Evolutionary conservation across 1,284 basidiomycete genomes (phyloP).

Genomic region (Phellinidium pouzarii): DNA sequence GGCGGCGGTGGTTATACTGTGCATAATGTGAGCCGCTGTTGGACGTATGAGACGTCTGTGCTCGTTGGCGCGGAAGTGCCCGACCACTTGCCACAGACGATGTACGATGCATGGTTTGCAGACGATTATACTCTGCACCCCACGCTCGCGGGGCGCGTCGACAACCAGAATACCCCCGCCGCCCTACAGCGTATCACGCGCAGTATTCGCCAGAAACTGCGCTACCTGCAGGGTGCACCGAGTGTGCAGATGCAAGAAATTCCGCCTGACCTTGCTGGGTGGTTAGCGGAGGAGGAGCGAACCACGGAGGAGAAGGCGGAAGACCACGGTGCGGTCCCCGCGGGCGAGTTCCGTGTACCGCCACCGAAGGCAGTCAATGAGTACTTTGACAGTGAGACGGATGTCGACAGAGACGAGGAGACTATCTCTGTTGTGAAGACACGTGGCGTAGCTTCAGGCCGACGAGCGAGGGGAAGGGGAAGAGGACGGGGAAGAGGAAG

Average conservation of each 20-base stretch:
- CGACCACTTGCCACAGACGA: constrained; percentile 81
- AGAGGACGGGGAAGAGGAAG: constrained; percentile 28
- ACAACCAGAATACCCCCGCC: constrained; percentile 85
- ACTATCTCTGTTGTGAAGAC: not conserved
- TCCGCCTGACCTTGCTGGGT: constrained; percentile 83
- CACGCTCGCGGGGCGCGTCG: constrained; percentile 83
- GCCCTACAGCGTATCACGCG: constrained; percentile 83
- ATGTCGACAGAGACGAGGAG: constrained; percentile 41
- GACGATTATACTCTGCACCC: constrained; percentile 93
- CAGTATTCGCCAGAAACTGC: constrained; percentile 82
- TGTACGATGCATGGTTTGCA: constrained; percentile 91
- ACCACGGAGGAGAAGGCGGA: constrained; percentile 70
- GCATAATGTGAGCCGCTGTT: constrained; percentile 95
- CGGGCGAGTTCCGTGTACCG: constrained; percentile 52
- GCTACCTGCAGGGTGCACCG: constrained; percentile 93
- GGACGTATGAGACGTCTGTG: constrained; percentile 97
- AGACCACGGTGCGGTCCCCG: constrained; percentile 46
- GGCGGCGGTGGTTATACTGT: constrained; percentile 97
- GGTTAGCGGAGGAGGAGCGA: constrained; percentile 72
- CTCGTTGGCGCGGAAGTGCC: constrained; percentile 82
- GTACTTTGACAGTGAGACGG: constrained; percentile 67
- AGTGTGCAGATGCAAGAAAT: constrained; percentile 96
- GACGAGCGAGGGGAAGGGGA: constrained; percentile 15
- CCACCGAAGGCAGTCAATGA: constrained; percentile 53
- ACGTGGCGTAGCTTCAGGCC: constrained; percentile 6